These are phyloP conservation scores for Colletotrichum tamarilloi DNA, from an alignment of 2,329 filamentous ascomycete genomes.

Conservation along the genomic window DNA sequence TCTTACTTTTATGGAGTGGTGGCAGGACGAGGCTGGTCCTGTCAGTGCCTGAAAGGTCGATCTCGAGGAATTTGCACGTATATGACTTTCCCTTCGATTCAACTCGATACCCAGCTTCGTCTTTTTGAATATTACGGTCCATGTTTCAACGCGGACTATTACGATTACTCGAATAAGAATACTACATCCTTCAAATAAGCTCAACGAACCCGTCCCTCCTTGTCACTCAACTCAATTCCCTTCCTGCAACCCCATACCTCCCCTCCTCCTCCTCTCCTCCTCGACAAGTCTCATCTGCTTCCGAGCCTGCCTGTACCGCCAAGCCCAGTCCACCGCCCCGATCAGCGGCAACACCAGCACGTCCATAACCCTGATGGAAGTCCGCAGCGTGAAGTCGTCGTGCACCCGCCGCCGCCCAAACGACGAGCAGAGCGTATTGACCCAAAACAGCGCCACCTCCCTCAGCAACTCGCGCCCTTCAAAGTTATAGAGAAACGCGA, in stretches of 20 bases:
- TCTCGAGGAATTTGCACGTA: not conserved
- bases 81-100: conserved; percentile 21
- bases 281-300: not conserved
- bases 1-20: conserved; percentile 66
- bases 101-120: conserved; percentile 30
- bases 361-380: conserved; percentile 22
- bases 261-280: not conserved
- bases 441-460: conserved; percentile 21
- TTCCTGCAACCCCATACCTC: not conserved
- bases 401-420: conserved; percentile 24
- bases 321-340: conserved; percentile 27
- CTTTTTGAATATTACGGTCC: not conserved
- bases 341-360: conserved; percentile 25
- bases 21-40: conserved; percentile 59
- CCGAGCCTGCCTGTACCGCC: conserved; percentile 25
- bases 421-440: conserved; percentile 26
- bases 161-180: not conserved
- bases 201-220: not conserved
- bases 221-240: not conserved
- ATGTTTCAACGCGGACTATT: conserved; percentile 17
- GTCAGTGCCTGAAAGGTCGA: conserved; percentile 4
- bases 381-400: conserved; percentile 29
- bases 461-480: conserved; percentile 28
- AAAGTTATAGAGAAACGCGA: conserved; percentile 26
- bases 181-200: not conserved